These are phyloP conservation scores for Juglanconis juglandina DNA, from an alignment of 2,329 filamentous ascomycete species.

Conservation along the genomic window DNA sequence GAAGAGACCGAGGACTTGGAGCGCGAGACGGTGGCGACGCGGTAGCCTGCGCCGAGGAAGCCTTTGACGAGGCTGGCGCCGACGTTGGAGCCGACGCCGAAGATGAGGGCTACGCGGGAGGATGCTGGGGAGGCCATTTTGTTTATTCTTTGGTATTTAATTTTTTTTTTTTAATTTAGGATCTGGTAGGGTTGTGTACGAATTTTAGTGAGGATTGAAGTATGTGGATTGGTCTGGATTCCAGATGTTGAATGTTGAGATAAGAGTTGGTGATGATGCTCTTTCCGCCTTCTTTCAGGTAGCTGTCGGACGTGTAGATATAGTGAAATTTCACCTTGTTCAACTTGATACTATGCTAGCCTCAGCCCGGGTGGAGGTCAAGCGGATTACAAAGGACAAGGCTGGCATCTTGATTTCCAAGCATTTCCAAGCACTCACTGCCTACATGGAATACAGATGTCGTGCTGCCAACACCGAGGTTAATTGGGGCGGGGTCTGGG, in stretches of 20 bases:
- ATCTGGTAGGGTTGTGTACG: background rate
- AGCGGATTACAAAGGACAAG: background rate
- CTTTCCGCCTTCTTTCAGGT: background rate
- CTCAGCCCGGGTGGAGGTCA: background rate
- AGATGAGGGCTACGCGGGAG: constrained; percentile 15
- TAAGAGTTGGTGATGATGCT: background rate
- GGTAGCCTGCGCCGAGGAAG: constrained; percentile 17
- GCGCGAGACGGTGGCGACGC: constrained; percentile 17
- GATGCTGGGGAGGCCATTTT: background rate
- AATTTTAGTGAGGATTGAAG: no score
- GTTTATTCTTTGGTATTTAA: background rate
- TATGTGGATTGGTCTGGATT: no score
- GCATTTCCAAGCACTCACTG: background rate
- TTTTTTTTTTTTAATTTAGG: background rate
- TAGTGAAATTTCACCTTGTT: background rate
- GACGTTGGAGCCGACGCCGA: constrained; percentile 18
- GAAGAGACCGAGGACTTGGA: constrained; percentile 3
- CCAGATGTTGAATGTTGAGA: background rate
- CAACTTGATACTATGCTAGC: background rate
- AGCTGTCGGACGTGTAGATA: background rate
- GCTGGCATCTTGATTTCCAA: background rate
- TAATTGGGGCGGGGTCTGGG: background rate
- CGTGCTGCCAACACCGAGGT: background rate
- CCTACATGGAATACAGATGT: background rate
- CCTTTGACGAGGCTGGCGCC: constrained; percentile 14